Evolutionary conservation across 225 moss, liverwort and hornwort species (phyloP).

Genomic region (Polytrichum commune): DNA sequence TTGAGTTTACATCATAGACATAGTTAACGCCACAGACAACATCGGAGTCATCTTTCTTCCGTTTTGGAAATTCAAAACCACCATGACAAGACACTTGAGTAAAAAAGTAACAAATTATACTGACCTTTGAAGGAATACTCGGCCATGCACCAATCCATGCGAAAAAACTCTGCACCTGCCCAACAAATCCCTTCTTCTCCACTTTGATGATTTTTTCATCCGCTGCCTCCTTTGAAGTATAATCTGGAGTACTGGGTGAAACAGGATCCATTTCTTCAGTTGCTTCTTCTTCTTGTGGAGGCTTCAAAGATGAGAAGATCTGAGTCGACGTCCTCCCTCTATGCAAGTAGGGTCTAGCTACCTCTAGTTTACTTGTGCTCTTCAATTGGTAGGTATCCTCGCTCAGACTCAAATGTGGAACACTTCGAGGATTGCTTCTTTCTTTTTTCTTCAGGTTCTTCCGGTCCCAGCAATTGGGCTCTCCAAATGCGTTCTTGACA

Average conservation of each 20-base stretch:
- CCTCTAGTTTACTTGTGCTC: background rate
- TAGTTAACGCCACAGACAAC: background rate
- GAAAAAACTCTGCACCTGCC: conserved; percentile 33
- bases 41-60: background rate
- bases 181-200: conserved; percentile 38
- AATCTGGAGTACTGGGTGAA: background rate
- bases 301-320: conserved; percentile 19
- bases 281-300: conserved; percentile 6
- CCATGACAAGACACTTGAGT: background rate
- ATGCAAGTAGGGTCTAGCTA: background rate
- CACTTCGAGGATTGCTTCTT: too few species aligned
- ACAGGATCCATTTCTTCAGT: conserved; percentile 6
- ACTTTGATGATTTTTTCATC: conserved; percentile 47
- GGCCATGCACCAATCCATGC: conserved; percentile 63
- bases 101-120: too few species aligned
- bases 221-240: conserved; percentile 19
- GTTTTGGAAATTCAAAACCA: background rate
- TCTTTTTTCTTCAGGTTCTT: background rate
- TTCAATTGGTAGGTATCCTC: background rate
- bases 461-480: conserved; percentile 28
- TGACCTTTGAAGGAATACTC: conserved; percentile 36
- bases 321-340: conserved; percentile 7
- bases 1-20: too few species aligned
- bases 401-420: conserved; percentile 1
- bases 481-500: conserved; percentile 14